These are phyloP conservation scores for Sanghuangporus sanghuang DNA, from an alignment of 1,284 basidiomycete species.

Conservation along the genomic window DNA sequence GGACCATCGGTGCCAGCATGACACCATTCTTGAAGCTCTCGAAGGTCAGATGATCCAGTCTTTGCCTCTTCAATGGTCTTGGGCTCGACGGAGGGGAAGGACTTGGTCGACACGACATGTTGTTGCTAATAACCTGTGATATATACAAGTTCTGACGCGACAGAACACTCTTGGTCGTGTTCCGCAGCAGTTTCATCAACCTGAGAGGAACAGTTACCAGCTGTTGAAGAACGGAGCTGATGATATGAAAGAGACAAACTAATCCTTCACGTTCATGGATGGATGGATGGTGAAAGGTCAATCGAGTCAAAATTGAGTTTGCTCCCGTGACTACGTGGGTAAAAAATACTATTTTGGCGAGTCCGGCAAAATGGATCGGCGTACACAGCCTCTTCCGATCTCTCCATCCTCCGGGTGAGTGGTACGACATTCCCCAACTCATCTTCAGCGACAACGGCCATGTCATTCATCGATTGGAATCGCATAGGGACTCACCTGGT, in stretches of 20 bases:
- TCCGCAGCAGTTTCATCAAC: neutral
- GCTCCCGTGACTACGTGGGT: neutral
- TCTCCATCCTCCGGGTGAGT: neutral
- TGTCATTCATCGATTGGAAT: neutral
- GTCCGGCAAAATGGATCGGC: neutral
- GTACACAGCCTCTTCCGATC: neutral
- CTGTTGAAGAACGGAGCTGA: neutral
- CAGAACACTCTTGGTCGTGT: neutral
- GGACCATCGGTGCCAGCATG: conserved; percentile 93
- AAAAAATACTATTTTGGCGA: neutral
- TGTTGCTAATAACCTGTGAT: neutral
- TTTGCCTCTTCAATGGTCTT: conserved; percentile 49
- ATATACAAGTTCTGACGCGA: conserved; percentile 9
- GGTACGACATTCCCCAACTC: neutral
- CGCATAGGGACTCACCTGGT: neutral
- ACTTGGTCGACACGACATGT: conserved; percentile 13
- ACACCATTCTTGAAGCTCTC: conserved; percentile 77
- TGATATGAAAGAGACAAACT: neutral
- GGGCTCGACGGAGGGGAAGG: conserved; percentile 35
- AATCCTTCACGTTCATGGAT: neutral
- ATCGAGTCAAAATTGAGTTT: neutral
- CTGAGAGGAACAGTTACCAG: neutral
- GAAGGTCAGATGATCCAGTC: conserved; percentile 48
- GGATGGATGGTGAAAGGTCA: neutral
- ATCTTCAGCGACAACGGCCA: neutral